phyloP scores from a whole-genome alignment of 176 grass and related monocot species.

The Rhynchospora tenuis region DNA sequence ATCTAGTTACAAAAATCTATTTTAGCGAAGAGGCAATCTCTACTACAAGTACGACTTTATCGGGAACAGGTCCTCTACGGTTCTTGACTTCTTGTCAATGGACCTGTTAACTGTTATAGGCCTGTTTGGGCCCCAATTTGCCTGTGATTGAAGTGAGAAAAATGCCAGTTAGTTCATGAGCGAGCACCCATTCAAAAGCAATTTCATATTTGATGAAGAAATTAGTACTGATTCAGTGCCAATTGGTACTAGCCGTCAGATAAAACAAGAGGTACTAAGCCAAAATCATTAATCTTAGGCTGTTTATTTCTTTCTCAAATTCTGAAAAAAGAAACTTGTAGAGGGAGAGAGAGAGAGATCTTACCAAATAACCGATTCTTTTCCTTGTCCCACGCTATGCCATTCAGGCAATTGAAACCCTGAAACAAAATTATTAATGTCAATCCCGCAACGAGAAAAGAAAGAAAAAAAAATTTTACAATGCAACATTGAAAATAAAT shows the following conservation, averaged over 20 bases:
- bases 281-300: not conserved
- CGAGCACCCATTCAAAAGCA: not conserved
- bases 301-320: not conserved
- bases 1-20: not conserved
- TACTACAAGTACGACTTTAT: conserved; percentile 17
- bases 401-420: conserved; percentile 76
- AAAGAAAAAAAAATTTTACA: not conserved
- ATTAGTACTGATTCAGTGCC: not conserved
- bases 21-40: conserved; percentile 12
- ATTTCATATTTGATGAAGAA: not conserved
- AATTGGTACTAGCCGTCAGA: not conserved
- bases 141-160: conserved; percentile 32
- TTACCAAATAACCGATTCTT: conserved; percentile 72
- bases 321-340: not conserved
- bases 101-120: conserved; percentile 26
- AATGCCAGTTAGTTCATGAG: not conserved
- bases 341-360: not conserved
- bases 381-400: conserved; percentile 88
- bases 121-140: conserved; percentile 42
- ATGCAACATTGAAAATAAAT: conserved; percentile 7
- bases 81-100: not conserved
- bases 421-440: conserved; percentile 29
- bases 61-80: conserved; percentile 33
- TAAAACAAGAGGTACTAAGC: not conserved
- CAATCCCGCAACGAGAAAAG: not conserved